phyloP scores from a whole-genome alignment of 441 rosid genomes.

The Mallotus repandus region DNA sequence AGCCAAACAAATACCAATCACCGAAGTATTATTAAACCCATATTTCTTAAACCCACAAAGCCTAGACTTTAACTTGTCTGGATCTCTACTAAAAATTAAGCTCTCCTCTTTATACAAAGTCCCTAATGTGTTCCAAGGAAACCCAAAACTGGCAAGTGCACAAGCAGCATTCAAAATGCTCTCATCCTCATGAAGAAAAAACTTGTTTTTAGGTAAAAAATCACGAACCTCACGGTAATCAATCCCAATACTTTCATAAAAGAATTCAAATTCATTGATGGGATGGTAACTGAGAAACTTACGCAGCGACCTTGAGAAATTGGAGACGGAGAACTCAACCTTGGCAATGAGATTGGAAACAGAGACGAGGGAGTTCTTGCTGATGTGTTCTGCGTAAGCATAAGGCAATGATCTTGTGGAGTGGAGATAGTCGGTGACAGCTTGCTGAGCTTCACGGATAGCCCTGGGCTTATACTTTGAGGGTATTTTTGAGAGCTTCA shows the following conservation, averaged over 20 bases:
- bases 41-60: conserved; percentile 35
- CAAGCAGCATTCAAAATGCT: conserved; percentile 40
- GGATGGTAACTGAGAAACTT: conserved; percentile 66
- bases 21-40: conserved; percentile 40
- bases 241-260: conserved; percentile 80
- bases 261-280: conserved; percentile 76
- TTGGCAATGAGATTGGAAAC: conserved; percentile 33
- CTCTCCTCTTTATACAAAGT: conserved; percentile 50
- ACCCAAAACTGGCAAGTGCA: conserved; percentile 54
- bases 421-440: conserved; percentile 40
- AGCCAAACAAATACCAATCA: conserved; percentile 60
- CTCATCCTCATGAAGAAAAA: conserved; percentile 56
- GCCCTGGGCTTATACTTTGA: conserved; percentile 36
- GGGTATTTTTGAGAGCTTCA: conserved; percentile 33
- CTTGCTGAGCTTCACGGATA: conserved; percentile 35
- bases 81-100: conserved; percentile 38
- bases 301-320: conserved; percentile 26
- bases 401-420: conserved; percentile 36
- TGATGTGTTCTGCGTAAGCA: conserved; percentile 40
- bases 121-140: conserved; percentile 70
- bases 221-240: conserved; percentile 39
- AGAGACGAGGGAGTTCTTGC: conserved; percentile 32
- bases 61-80: conserved; percentile 35
- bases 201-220: conserved; percentile 49
- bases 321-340: conserved; percentile 18